These are phyloP conservation scores for Zangia roseola DNA, from an alignment of 768 basidiomycete species.

Conservation along the genomic window DNA sequence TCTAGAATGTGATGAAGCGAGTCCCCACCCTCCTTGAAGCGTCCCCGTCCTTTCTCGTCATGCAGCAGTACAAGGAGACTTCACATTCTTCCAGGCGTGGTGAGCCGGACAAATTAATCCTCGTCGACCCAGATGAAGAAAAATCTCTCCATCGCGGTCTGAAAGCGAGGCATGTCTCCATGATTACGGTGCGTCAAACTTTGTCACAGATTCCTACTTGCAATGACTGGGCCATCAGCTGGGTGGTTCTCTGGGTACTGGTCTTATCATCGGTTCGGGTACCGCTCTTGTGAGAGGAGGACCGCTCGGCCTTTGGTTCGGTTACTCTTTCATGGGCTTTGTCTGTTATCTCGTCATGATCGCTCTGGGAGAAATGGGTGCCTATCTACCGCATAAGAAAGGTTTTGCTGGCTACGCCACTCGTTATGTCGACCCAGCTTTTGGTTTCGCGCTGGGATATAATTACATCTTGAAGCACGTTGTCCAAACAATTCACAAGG, in stretches of 20 bases:
- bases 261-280: slow-evolving; percentile 57
- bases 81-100: background rate
- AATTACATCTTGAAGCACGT: slow-evolving; percentile 64
- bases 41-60: background rate
- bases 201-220: background rate
- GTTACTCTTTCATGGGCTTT: slow-evolving; percentile 49
- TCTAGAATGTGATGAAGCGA: too few species aligned
- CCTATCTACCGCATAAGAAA: slow-evolving; percentile 56
- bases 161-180: slow-evolving; percentile 52
- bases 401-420: slow-evolving; percentile 58
- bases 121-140: slow-evolving; percentile 35
- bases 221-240: slow-evolving; percentile 28
- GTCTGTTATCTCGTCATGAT: slow-evolving; percentile 62
- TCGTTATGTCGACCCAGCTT: slow-evolving; percentile 65
- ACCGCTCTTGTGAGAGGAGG: slow-evolving; percentile 57
- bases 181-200: slow-evolving; percentile 46
- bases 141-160: slow-evolving; percentile 47
- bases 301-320: slow-evolving; percentile 44
- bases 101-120: slow-evolving; percentile 8
- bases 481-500: slow-evolving; percentile 66
- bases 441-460: slow-evolving; percentile 50
- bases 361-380: slow-evolving; percentile 39
- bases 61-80: background rate
- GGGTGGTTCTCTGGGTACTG: slow-evolving; percentile 52
- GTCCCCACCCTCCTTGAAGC: background rate